Evolutionary conservation across 176 grass and related monocot genomes (phyloP), one percentile per base, ranked within the genome.

Genomic region (Canna indica): DNA sequence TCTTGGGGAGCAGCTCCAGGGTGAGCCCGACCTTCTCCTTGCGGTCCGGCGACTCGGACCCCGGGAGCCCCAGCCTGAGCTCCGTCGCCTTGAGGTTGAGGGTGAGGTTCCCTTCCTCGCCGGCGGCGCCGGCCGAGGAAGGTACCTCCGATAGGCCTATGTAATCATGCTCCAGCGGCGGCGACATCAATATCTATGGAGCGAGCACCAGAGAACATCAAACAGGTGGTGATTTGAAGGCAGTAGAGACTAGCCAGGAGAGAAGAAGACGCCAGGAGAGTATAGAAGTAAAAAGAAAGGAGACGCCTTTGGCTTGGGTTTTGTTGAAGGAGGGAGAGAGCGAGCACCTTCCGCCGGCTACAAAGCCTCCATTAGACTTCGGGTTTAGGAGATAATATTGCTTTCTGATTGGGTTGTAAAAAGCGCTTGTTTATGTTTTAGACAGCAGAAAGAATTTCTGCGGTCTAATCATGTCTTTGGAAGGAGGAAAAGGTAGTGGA

Each of bases 1-100:
- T 82, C 80, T 89, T 91, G 3, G 92, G 94, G n/a, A 97, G 94
- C 31, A 97, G 82, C 24, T 88, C 95, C 24, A 99, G 67, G 16
- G 84, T 94, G 69, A 80, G 65, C 25, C 65, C 64, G 34, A 25
- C 71, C 38, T 32, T 82, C 71, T 69, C 72, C 75, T 76, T 75
- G 47, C 66, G 64, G n/a, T 85, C 86, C 0, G 78, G 79, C 25
- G 79, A 84, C 61, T 68, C 47, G 5, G 87, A 99, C 36, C 95
- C 95, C 0, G 90, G 95, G 32, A 99, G 81, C 0, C 90, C 90
- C 44, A 99, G 84, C 25, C 82, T 84, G 72, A 99, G 95, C 81
- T 99, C 95, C 29, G 90, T 94, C 27, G 85, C 94, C 67, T 82
- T 86, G 13, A 90, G 86, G 73, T 97, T 68, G 53, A 41, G 71